These are phyloP conservation scores for Colletotrichum zoysiae DNA, from an alignment of 2,329 filamentous ascomycete genomes.

Conservation along the genomic window DNA sequence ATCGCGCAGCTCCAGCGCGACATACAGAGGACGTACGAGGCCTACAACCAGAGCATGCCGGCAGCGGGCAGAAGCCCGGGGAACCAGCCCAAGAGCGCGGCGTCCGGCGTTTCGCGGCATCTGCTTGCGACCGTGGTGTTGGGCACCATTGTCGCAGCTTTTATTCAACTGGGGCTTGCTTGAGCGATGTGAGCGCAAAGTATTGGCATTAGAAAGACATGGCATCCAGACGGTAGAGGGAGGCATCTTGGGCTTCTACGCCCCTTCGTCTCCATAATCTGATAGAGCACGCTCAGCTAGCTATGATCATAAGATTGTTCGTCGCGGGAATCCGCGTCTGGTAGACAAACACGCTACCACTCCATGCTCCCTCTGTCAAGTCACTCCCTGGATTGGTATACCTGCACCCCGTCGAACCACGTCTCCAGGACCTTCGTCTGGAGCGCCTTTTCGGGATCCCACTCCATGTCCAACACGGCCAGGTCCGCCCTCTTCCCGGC, in stretches of 20 bases:
- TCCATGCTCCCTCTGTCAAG: neutral
- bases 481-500: conserved; percentile 70
- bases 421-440: conserved; percentile 63
- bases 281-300: neutral
- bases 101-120: neutral
- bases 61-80: neutral
- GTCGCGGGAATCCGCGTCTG: neutral
- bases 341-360: neutral
- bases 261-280: no score
- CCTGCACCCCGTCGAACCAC: conserved; percentile 63
- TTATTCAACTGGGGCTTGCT: neutral
- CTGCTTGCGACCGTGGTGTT: neutral
- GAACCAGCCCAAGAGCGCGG: conserved; percentile 11
- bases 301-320: neutral
- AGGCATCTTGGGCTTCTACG: neutral
- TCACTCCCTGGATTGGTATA: conserved; percentile 48
- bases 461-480: conserved; percentile 62
- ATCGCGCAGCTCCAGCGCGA: conserved; percentile 26
- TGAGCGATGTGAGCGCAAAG: no score
- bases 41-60: conserved; percentile 23
- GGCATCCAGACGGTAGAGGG: neutral
- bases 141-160: neutral
- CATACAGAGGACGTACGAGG: conserved; percentile 24
- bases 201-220: neutral
- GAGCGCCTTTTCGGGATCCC: conserved; percentile 61